Evolutionary conservation across 768 basidiomycete genomes (phyloP).

Genomic region (Leccinellum rugosiceps): DNA sequence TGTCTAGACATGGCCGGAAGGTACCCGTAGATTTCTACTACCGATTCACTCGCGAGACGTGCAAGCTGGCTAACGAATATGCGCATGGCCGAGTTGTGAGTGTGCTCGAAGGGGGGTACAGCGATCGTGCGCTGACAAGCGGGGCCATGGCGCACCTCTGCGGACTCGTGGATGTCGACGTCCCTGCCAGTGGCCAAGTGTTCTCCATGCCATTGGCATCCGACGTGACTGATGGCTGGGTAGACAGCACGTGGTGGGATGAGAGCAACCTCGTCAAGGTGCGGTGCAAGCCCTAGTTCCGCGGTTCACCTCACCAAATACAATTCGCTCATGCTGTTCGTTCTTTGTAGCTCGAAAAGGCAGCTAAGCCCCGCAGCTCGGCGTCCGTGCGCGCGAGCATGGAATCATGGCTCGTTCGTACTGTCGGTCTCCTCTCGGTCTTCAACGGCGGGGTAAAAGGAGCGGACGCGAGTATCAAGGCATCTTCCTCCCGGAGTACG

Average conservation of each 20-base stretch:
- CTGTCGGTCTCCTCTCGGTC: constrained; percentile 31
- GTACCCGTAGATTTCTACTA: constrained; percentile 86
- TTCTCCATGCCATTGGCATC: background rate
- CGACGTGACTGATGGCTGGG: constrained; percentile 9
- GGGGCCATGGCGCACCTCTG: constrained; percentile 79
- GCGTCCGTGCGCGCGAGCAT: constrained; percentile 28
- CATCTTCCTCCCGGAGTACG: constrained; percentile 1
- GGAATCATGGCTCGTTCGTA: constrained; percentile 59
- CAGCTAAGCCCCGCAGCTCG: constrained; percentile 56
- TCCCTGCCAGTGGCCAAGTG: background rate
- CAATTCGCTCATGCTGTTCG: background rate
- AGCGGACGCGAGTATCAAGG: background rate
- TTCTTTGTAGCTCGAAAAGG: constrained; percentile 55
- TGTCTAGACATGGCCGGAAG: constrained; percentile 90
- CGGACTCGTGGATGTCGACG: constrained; percentile 51
- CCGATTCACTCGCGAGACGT: constrained; percentile 74
- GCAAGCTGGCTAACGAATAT: constrained; percentile 58
- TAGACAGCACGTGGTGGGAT: constrained; percentile 63
- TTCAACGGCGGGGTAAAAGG: background rate
- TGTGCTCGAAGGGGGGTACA: constrained; percentile 94
- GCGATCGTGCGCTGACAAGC: constrained; percentile 81
- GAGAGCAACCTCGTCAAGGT: constrained; percentile 59
- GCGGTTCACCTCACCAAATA: background rate
- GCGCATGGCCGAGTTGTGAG: constrained; percentile 74
- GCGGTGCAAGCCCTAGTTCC: background rate